phyloP scores from a whole-genome alignment of 768 basidiomycete genomes.

The Lentinula sp. region DNA sequence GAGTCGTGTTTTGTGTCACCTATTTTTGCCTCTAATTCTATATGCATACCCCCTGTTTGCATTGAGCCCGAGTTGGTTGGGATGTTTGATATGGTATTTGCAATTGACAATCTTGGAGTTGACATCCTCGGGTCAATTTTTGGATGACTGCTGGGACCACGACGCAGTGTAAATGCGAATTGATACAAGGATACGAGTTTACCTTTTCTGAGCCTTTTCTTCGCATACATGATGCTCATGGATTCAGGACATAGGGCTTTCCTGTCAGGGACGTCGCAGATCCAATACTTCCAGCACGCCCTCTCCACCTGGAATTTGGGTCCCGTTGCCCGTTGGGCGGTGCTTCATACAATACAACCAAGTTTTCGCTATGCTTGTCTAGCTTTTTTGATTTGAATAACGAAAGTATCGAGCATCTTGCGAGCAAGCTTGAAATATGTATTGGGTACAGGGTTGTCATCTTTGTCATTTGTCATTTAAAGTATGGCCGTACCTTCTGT shows the following conservation, averaged over 20 bases:
- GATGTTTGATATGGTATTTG: background rate
- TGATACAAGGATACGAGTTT: background rate
- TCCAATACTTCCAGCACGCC: background rate
- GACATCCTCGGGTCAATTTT: background rate
- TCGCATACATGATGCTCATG: background rate
- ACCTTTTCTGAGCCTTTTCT: background rate
- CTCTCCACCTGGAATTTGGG: background rate
- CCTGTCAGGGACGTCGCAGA: background rate
- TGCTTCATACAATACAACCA: background rate
- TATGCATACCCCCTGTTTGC: background rate
- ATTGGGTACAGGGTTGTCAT: background rate
- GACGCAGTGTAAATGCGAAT: background rate
- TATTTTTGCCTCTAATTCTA: background rate
- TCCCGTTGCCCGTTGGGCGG: background rate
- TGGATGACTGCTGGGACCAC: background rate
- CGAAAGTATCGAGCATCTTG: background rate
- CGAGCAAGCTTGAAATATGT: background rate
- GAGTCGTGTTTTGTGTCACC: background rate
- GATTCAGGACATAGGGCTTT: background rate
- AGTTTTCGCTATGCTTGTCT: background rate
- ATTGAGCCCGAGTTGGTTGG: background rate
- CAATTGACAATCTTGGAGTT: background rate
- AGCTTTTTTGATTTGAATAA: background rate
- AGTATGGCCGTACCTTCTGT: too few species aligned
- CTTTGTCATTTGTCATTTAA: background rate